These are phyloP conservation scores for Colletotrichum ledebouriae DNA, from an alignment of 2,329 filamentous ascomycete species.

Conservation along the genomic window DNA sequence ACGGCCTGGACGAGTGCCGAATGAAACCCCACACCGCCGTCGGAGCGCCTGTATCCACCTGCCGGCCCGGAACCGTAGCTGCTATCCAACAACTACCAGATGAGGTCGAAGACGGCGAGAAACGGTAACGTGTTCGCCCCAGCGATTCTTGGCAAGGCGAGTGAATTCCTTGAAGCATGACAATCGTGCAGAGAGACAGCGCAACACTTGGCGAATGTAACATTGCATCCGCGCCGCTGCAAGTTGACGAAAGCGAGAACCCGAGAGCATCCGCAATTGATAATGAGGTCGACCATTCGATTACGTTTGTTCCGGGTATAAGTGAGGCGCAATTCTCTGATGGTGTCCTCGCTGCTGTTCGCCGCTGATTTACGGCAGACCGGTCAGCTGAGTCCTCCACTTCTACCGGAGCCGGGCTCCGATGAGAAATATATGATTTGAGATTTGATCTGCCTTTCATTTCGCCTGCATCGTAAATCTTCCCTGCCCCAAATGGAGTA, in stretches of 20 bases:
- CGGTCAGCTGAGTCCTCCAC: background rate
- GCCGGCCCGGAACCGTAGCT: slow-evolving; percentile 1
- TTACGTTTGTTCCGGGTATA: too few relatives aligned
- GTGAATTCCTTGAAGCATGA: too few relatives aligned
- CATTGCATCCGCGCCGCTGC: too few relatives aligned
- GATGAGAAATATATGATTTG: background rate
- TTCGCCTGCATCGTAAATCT: background rate
- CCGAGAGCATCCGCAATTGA: too few relatives aligned
- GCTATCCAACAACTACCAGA: background rate
- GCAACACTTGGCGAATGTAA: too few relatives aligned
- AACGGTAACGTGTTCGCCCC: background rate
- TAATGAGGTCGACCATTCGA: too few relatives aligned
- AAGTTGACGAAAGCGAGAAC: too few relatives aligned
- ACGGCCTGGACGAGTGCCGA: background rate
- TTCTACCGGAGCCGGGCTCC: background rate
- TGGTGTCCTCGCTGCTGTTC: too few relatives aligned
- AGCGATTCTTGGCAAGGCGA: background rate
- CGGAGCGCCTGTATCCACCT: slow-evolving; percentile 7
- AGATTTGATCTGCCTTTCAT: background rate
- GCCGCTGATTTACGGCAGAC: background rate
- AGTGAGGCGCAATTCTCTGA: too few relatives aligned
- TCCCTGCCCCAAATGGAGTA: background rate
- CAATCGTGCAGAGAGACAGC: too few relatives aligned
- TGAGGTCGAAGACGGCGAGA: background rate
- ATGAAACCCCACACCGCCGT: slow-evolving; percentile 1